Base-by-base conservation (phyloP, 1,139 yeast genomes). In the Dujonia santamariae region DNA sequence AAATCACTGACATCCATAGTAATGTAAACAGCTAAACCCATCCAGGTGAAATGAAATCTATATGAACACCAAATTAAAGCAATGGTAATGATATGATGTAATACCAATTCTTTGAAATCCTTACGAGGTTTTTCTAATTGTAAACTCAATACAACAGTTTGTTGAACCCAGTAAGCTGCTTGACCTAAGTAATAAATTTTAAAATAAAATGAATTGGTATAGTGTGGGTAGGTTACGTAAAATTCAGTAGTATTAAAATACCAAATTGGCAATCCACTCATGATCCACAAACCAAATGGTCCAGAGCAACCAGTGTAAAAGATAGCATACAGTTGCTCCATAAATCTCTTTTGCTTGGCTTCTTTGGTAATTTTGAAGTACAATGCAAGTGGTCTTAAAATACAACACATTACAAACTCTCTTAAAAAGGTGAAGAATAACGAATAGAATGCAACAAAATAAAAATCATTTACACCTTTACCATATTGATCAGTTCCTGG, bases 101-200 rank as follows among this genome's bases (percentile, higher is more conserved):
- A 80, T 16, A 90, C 88, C 43, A 92, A 74, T 61, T 92, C 98
- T 48, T 79, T 69, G 60, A 82, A 90, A 59, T 92, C 99, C 59
- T 87, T 88, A 59, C 99, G 75, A 38, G 97, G 97, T 59, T 87
- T 87, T 60, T 92, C 99, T 43, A 92, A 72, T 59, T 85, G 96
- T 45, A 94, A 68, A 37, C 80, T 63, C 42, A 92, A 68, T 19
- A 92, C 83, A 28, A 85, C 78, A 1, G 94, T 82, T 61, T 92
- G 98, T 63, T 92, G 99, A 13, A 88, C 80, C 99, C 99, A 92
- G 60, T 87, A 92, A 2, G 97, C 85, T 5, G 97, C 97, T 64
- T 92, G 98, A 26, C 87, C 80, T 45, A 92, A 68, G 59, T 92
- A 94, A 56, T 84, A 94, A 13, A 79, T 56, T 63, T 92, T 92